Conservation (phyloP, 2,329 filamentous ascomycete genomes). For the Falciphora oryzae region DNA sequence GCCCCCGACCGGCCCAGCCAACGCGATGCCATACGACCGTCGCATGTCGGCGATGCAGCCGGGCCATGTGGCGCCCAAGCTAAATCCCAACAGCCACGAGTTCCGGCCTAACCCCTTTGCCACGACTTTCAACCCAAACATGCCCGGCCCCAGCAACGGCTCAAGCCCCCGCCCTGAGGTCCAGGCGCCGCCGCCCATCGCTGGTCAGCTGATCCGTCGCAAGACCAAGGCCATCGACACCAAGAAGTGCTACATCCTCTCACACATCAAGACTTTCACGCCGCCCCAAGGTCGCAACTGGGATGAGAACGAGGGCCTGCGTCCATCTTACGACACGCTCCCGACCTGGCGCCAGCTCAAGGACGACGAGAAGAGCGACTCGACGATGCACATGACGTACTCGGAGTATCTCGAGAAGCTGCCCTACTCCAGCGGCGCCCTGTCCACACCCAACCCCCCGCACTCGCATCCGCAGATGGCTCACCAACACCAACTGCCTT, state of each 20-base stretch:
- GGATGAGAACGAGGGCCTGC: slow-evolving; percentile 74
- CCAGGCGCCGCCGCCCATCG: slow-evolving; percentile 24
- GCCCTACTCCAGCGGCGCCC: slow-evolving; percentile 47
- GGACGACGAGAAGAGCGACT: slow-evolving; percentile 65
- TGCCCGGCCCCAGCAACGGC: slow-evolving; percentile 49
- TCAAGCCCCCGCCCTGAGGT: slow-evolving; percentile 64
- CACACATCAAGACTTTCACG: slow-evolving; percentile 47
- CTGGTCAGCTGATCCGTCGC: slow-evolving; percentile 55
- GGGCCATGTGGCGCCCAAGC: slow-evolving; percentile 46
- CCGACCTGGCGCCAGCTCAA: slow-evolving; percentile 76
- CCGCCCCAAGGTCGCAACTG: slow-evolving; percentile 55
- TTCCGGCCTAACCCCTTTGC: slow-evolving; percentile 84
- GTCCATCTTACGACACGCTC: slow-evolving; percentile 74
- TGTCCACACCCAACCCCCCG: slow-evolving; percentile 63
- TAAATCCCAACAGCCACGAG: slow-evolving; percentile 65
- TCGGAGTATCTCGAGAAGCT: slow-evolving; percentile 72
- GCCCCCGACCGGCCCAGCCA: slow-evolving; percentile 69
- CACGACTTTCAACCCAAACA: slow-evolving; percentile 69
- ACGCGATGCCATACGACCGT: slow-evolving; percentile 45
- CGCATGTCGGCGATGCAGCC: slow-evolving; percentile 44
- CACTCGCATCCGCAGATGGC: slow-evolving; percentile 68
- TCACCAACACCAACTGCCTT: slow-evolving; percentile 78
- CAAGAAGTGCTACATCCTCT: slow-evolving; percentile 57
- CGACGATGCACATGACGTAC: slow-evolving; percentile 62
- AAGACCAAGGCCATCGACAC: slow-evolving; percentile 68